Evolutionary conservation across 805 yeast species (phyloP), one percentile per base, ranked within the genome.

Genomic region (Pichia deserticola): DNA sequence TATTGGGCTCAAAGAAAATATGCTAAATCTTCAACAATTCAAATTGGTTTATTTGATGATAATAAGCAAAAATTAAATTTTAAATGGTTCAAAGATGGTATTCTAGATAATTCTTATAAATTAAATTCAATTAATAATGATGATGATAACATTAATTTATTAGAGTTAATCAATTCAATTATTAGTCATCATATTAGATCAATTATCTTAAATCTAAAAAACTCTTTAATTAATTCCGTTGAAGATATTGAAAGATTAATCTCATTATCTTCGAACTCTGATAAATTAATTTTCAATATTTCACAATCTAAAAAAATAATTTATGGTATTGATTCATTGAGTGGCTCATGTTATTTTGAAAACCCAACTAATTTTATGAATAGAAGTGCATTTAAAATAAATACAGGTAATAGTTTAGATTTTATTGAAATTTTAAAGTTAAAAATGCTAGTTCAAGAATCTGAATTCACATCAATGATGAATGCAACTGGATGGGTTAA

Each of bases 401-500:
- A 65, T 45, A 34, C 52, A 5, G 64, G 61, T 34, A 57, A 64
- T 33, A 36, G 60, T 41, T 30, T 51, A 6, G 63, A 68, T 5
- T 50, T 67, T 7, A 53, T 61, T 4, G 63, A 67, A 36, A 53
- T 84, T 37, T 62, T 76, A 33, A 73, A 69, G 37, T 65, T 84
- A 44, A 70, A 81, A 42, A 62, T 79, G 33, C 75, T 77, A 36
- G 71, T 75, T 4, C 72, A 74, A 48, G 69, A 71, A 49, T 68
- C 71, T 41, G 84, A 82, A 50, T 68, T 82, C 32, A 66, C 77
- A 11, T 74, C 78, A 8, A 72, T 82, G 52, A 74, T 87, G 48
- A 69, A 72, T 36, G 83, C 87, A 0, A 76, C 82, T 0, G 86
- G 83, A 32, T 86, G 93, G 93, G 73, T 78, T 6, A 68, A 72